phyloP scores from a whole-genome alignment of 176 grass and related monocot species.

The Triticum aestivum region IWGSC_CS_RefSeq_v2.1 NC_057801.1:114213404-114213903 shows the following conservation, averaged over 20 bases:
- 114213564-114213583: background rate
- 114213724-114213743: no score
- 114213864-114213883: background rate
- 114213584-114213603: background rate
- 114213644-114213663: background rate
- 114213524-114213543: conserved; percentile 17
- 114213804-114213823: no score
- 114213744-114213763: background rate
- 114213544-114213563: background rate
- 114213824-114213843: no score
- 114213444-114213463: conserved; percentile 29
- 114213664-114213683: background rate
- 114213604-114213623: background rate
- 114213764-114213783: background rate
- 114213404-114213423: conserved; percentile 18
- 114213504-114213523: conserved; percentile 16
- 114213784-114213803: background rate
- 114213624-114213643: background rate
- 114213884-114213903: background rate
- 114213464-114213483: background rate
- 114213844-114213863: no score
- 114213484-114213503: conserved; percentile 23
- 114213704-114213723: no score
- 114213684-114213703: no score
- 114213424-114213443: background rate